Evolutionary conservation across 805 yeast genomes (phyloP).

Genomic region (Wickerhamiella sorbophila): DNA sequence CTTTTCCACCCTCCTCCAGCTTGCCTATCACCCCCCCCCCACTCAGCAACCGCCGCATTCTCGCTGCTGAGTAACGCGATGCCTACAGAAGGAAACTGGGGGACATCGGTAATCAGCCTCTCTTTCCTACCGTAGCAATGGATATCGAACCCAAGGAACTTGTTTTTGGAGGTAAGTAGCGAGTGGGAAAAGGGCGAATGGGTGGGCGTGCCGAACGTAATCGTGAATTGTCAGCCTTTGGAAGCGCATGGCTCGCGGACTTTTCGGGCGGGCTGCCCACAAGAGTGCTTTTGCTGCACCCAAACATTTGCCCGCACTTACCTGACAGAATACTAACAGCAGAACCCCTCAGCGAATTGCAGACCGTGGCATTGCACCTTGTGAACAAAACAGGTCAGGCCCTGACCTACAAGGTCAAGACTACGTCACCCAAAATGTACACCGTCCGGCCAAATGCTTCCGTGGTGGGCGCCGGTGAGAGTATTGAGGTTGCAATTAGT

Average conservation of each 20-base stretch:
- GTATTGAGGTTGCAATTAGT: conserved; percentile 60
- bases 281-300: too few relatives aligned
- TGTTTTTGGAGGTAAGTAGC: conserved; percentile 59
- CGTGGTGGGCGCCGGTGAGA: conserved; percentile 56
- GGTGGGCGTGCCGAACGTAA: background rate
- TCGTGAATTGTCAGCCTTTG: too few relatives aligned
- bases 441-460: conserved; percentile 95
- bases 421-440: conserved; percentile 91
- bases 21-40: too few relatives aligned
- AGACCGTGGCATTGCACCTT: conserved; percentile 6
- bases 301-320: too few relatives aligned
- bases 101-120: background rate
- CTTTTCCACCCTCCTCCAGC: background rate
- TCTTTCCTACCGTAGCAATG: conserved; percentile 28
- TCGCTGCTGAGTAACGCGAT: too few relatives aligned
- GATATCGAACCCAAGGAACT: conserved; percentile 58
- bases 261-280: too few relatives aligned
- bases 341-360: conserved; percentile 12
- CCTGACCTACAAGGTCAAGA: conserved; percentile 88
- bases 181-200: background rate
- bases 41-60: too few relatives aligned
- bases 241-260: too few relatives aligned
- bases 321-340: too few relatives aligned
- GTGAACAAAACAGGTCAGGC: conserved; percentile 42
- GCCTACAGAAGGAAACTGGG: too few relatives aligned